These are phyloP conservation scores for Phytophthora fragariae DNA, from an alignment of 352 stramenopile species.

Conservation along the genomic window DNA sequence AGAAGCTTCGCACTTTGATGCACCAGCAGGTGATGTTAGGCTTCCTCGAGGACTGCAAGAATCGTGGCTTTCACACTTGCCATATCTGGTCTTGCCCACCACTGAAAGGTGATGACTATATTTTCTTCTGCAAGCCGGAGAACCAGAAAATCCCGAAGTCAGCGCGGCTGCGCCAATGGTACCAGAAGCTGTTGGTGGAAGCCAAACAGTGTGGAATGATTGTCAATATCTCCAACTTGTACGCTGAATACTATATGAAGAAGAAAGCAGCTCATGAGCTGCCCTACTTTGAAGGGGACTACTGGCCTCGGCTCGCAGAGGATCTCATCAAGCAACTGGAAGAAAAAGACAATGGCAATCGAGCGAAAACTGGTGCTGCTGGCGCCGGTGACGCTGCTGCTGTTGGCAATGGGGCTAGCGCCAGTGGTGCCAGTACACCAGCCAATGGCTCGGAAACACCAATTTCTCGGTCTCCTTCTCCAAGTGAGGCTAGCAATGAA, in stretches of 20 bases:
- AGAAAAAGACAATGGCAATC: slow-evolving; percentile 81
- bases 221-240: slow-evolving; percentile 85
- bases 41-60: slow-evolving; percentile 89
- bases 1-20: slow-evolving; percentile 89
- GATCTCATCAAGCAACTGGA: slow-evolving; percentile 99
- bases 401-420: slow-evolving; percentile 7
- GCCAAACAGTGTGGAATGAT: slow-evolving; percentile 86
- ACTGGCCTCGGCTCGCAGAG: slow-evolving; percentile 98
- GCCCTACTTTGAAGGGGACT: slow-evolving; percentile 99
- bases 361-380: slow-evolving; percentile 33
- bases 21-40: slow-evolving; percentile 91
- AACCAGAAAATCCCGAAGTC: slow-evolving; percentile 93
- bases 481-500: slow-evolving; percentile 56
- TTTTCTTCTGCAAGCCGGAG: slow-evolving; percentile 92
- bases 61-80: slow-evolving; percentile 86
- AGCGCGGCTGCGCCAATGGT: slow-evolving; percentile 86
- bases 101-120: slow-evolving; percentile 90
- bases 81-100: slow-evolving; percentile 93
- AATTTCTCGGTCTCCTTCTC: slow-evolving; percentile 56
- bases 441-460: slow-evolving; percentile 50
- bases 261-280: slow-evolving; percentile 90
- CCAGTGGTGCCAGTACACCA: slow-evolving; percentile 16
- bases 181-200: slow-evolving; percentile 83
- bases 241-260: slow-evolving; percentile 90
- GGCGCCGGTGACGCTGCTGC: slow-evolving; percentile 20